These are phyloP conservation scores for Termitomyces sp. DNA, from an alignment of 1,284 basidiomycete species.

Conservation along the genomic window DNA sequence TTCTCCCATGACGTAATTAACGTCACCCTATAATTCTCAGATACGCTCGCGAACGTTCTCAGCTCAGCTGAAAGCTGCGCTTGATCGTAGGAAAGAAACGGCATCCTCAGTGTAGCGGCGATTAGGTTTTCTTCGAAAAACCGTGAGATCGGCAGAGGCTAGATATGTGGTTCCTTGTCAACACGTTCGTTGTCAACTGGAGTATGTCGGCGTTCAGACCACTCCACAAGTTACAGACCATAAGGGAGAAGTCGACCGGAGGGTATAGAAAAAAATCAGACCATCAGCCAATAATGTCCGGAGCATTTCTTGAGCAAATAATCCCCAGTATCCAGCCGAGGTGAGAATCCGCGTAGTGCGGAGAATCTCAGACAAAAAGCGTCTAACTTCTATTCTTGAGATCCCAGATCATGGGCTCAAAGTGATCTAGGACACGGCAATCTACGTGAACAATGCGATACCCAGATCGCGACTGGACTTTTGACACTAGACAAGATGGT, in stretches of 20 bases:
- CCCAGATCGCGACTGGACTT: constrained; percentile 31
- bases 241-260: neutral
- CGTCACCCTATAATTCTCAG: constrained; percentile 1
- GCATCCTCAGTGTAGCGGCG: neutral
- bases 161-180: neutral
- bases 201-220: no score
- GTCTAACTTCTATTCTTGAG: constrained; percentile 1
- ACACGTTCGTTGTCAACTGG: no score
- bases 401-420: constrained; percentile 6
- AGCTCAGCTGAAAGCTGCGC: neutral
- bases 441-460: constrained; percentile 18
- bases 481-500: constrained; percentile 23
- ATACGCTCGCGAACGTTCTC: constrained; percentile 5
- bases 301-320: neutral
- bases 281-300: neutral
- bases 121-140: neutral
- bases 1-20: neutral
- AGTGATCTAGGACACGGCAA: constrained; percentile 7
- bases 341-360: neutral
- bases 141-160: neutral
- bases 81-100: constrained; percentile 1
- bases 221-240: neutral
- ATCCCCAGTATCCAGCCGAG: neutral
- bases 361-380: neutral
- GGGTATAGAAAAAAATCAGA: neutral